Conservation (phyloP, 83 land plant genomes). For the Diphasiastrum complanatum region DNA sequence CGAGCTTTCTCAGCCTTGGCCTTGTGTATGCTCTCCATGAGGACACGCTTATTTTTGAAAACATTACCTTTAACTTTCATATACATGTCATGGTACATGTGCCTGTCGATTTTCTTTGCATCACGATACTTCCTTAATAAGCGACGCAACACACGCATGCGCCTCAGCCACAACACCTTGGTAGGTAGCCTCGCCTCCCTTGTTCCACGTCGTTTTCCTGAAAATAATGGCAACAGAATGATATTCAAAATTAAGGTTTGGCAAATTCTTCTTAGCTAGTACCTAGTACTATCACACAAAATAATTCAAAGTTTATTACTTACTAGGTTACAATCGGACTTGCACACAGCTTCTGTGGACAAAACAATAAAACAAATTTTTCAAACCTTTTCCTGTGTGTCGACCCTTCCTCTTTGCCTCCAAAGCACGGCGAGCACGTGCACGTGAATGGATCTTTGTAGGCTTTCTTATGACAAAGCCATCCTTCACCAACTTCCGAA, state of each 20-base stretch:
- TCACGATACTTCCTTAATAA: constrained; percentile 18
- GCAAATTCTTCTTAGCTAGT: not conserved
- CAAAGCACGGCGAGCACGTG: constrained; percentile 18
- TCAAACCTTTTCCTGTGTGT: constrained; percentile 15
- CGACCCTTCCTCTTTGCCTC: constrained; percentile 25
- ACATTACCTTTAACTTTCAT: constrained; percentile 23
- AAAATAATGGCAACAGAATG: not conserved
- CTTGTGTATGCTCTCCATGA: constrained; percentile 25
- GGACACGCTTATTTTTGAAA: constrained; percentile 23
- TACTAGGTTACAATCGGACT: too few species aligned
- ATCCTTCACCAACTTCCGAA: constrained; percentile 21
- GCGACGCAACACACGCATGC: constrained; percentile 15
- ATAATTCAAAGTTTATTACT: too few species aligned
- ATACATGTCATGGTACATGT: constrained; percentile 22
- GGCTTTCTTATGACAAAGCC: constrained; percentile 17
- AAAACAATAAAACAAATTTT: not conserved
- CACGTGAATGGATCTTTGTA: constrained; percentile 13
- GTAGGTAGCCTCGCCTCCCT: constrained; percentile 15
- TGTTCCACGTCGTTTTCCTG: constrained; percentile 18
- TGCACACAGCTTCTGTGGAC: too few species aligned
- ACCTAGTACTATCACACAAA: not conserved
- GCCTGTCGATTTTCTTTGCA: constrained; percentile 22
- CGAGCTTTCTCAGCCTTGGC: constrained; percentile 21
- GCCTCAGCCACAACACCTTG: constrained; percentile 13
- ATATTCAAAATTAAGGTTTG: not conserved